Evolutionary conservation across 306 rosid genomes (phyloP).

Genomic region (Astragalus glycyphyllos): DNA sequence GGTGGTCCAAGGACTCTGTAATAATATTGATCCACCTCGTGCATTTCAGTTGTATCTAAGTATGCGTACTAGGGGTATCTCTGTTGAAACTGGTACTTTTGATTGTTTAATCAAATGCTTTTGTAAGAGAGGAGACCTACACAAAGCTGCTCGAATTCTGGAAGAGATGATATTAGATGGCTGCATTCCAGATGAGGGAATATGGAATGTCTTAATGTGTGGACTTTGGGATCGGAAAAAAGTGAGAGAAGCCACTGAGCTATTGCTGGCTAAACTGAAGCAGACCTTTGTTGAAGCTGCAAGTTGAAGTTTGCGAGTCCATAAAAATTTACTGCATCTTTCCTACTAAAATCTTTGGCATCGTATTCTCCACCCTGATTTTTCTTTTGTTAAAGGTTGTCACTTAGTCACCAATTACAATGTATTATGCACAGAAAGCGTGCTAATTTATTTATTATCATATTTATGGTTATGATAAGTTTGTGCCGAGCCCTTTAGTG

Average conservation of each 20-base stretch:
- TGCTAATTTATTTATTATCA: not conserved
- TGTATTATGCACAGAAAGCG: not conserved
- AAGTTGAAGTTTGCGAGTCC: slow-evolving; percentile 38
- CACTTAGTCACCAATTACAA: not conserved
- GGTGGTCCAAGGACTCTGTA: slow-evolving; percentile 78
- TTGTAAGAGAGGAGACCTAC: slow-evolving; percentile 69
- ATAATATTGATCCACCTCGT: slow-evolving; percentile 49
- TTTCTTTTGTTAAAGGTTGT: not conserved
- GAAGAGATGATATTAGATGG: slow-evolving; percentile 86
- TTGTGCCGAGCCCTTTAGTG: slow-evolving; percentile 11
- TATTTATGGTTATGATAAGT: not conserved
- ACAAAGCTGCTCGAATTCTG: slow-evolving; percentile 72
- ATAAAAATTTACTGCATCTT: slow-evolving; percentile 18
- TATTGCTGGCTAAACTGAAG: slow-evolving; percentile 60
- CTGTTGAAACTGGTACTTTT: slow-evolving; percentile 59
- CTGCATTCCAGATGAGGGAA: slow-evolving; percentile 68
- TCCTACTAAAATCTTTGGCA: slow-evolving; percentile 31
- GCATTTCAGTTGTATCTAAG: slow-evolving; percentile 85
- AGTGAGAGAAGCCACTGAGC: slow-evolving; percentile 69
- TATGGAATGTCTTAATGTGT: slow-evolving; percentile 66
- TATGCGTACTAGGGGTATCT: slow-evolving; percentile 75
- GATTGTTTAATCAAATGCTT: slow-evolving; percentile 58
- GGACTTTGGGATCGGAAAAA: slow-evolving; percentile 75
- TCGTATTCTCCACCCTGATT: not conserved
- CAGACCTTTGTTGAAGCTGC: slow-evolving; percentile 46